A percentile compares a stretch with the other conserved stretches of the same genome.
Conservation (phyloP, 2,329 filamentous ascomycete genomes). For the Botrytis hyacinthi region DNA sequence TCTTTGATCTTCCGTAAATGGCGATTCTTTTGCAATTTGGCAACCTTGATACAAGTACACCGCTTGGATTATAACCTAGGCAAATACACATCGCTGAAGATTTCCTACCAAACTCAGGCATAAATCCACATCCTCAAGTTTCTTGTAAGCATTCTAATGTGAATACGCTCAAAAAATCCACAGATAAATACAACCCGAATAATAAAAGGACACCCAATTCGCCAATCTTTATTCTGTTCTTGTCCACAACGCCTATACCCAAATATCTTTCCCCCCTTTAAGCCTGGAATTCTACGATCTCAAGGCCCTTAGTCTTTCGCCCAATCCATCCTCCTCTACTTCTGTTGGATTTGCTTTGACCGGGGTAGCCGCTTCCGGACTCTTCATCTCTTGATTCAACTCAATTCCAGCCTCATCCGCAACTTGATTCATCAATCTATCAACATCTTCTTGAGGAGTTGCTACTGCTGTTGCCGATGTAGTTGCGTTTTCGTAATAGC, state of each 20-base stretch:
- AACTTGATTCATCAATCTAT: constrained; percentile 79
- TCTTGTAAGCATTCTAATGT: not conserved
- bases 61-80: not conserved
- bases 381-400: constrained; percentile 70
- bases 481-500: constrained; percentile 76
- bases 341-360: constrained; percentile 65
- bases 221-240: constrained; percentile 7
- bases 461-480: constrained; percentile 71
- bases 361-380: constrained; percentile 55
- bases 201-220: not conserved
- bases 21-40: not conserved
- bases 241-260: constrained; percentile 15
- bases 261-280: not conserved
- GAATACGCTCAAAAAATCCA: constrained; percentile 5
- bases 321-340: constrained; percentile 74
- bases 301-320: constrained; percentile 55
- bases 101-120: not conserved
- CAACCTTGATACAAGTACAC: not conserved
- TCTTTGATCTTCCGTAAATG: not conserved
- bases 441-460: constrained; percentile 80
- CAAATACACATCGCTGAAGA: not conserved
- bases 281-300: constrained; percentile 33
- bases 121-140: not conserved
- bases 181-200: not conserved
- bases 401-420: constrained; percentile 87